Evolutionary conservation across 345 rosid species (phyloP).

Genomic region (Moringa oleifera): DNA sequence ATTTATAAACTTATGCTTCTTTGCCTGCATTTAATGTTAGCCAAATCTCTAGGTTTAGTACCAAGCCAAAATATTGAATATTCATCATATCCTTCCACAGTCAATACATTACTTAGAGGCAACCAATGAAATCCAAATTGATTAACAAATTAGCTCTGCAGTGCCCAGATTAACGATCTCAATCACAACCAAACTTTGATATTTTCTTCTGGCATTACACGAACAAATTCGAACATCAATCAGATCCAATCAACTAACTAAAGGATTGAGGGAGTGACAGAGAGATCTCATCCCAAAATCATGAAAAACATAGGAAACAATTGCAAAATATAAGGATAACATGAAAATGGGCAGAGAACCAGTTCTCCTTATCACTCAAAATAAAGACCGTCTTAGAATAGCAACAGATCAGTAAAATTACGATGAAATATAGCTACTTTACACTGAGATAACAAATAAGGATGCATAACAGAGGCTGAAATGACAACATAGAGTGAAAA

Average conservation of each 20-base stretch:
- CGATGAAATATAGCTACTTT: background rate
- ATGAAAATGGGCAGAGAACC: background rate
- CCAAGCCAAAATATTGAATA: background rate
- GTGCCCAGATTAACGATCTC: background rate
- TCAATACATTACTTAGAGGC: background rate
- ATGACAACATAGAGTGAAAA: background rate
- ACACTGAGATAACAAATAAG: background rate
- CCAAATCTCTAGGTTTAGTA: background rate
- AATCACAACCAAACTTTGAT: background rate
- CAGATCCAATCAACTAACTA: slow-evolving; percentile 21
- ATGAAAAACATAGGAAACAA: background rate
- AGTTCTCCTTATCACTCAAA: background rate
- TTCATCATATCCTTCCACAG: background rate
- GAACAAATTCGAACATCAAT: background rate
- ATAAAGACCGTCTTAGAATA: background rate
- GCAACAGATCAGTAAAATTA: background rate
- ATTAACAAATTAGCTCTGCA: background rate
- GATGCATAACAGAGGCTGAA: slow-evolving; percentile 4
- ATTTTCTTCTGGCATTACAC: background rate
- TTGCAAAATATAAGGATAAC: background rate
- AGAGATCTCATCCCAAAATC: slow-evolving; percentile 11
- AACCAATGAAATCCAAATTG: slow-evolving; percentile 7
- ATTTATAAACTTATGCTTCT: background rate
- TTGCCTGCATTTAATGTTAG: background rate
- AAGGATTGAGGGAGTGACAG: background rate